Conservation (phyloP, 2,329 filamentous ascomycete genomes). For the Calycina herbarum region DNA sequence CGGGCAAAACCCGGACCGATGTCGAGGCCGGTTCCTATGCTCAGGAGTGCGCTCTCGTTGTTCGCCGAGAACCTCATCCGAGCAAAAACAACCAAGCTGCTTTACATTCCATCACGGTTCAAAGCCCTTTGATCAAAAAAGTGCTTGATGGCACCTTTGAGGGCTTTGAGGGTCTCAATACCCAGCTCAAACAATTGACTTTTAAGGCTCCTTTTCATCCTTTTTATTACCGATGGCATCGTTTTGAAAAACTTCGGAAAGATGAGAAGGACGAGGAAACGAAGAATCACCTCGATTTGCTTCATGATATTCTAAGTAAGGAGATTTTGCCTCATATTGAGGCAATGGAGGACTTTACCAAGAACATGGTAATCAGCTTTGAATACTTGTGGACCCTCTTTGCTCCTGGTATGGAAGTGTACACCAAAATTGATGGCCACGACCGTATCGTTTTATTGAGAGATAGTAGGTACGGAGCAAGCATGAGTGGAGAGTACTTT, state of each 20-base stretch:
- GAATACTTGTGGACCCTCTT: slow-evolving; percentile 51
- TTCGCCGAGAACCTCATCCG: slow-evolving; percentile 28
- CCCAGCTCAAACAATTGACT: slow-evolving; percentile 35
- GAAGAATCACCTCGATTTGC: slow-evolving; percentile 47
- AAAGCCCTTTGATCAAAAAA: slow-evolving; percentile 38
- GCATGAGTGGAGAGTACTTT: slow-evolving; percentile 23
- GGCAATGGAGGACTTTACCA: slow-evolving; percentile 50
- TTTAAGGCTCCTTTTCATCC: slow-evolving; percentile 62
- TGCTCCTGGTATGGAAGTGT: slow-evolving; percentile 23
- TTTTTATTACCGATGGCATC: slow-evolving; percentile 65
- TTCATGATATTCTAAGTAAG: slow-evolving; percentile 48
- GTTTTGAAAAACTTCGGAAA: slow-evolving; percentile 45
- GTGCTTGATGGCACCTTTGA: slow-evolving; percentile 36
- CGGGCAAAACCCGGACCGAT: slow-evolving; percentile 16
- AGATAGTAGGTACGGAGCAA: slow-evolving; percentile 31
- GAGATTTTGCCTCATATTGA: slow-evolving; percentile 53
- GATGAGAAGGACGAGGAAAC: slow-evolving; percentile 45
- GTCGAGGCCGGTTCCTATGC: slow-evolving; percentile 19
- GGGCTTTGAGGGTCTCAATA: slow-evolving; percentile 37
- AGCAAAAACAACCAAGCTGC: slow-evolving; percentile 23
- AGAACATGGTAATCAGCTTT: slow-evolving; percentile 54
- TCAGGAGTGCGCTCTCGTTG: slow-evolving; percentile 29
- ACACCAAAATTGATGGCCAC: slow-evolving; percentile 24
- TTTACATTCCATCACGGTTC: slow-evolving; percentile 38
- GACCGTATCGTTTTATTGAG: slow-evolving; percentile 20